Base-by-base conservation (phyloP, 2,329 filamentous ascomycete species). In the Clarireedia sp. region DNA sequence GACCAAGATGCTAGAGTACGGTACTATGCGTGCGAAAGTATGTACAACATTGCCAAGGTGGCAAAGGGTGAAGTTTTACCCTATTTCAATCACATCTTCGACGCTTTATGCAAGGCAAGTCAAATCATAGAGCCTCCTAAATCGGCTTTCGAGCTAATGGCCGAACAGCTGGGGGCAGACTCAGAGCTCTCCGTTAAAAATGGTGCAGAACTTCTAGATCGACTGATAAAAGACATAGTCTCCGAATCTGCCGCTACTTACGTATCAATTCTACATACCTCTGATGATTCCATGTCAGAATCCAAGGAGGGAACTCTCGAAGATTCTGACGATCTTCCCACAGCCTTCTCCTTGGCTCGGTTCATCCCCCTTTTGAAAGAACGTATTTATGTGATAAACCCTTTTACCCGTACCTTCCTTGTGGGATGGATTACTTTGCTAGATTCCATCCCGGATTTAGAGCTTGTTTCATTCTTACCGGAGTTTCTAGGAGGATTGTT, bases 21-120 rank as follows among this genome's bases (percentile, higher is more conserved):
- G 61, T 99, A 99, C 72, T 99, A 99, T 73, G 94, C 94, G 23
- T 99, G 94, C 73, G 94, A 99, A 75, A 95, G 91, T 71, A 99
- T 99, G 94, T 99, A 99, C 75, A 99, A 99, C 72, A 99, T 99
- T 68, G 91, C 94, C 68, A 99, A 99, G 74, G 94, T 99, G 48
- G 94, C 92, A 58, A 99, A 99, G 73, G 94, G 95, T 38, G 94
- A 99, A 72, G 94, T 99, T 19, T 73, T 99, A 62, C 82, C 95
- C 41, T 99, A 96, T 76, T 99, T 99, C 73, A 99, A 99, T 73
- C 88, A 95, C 66, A 94, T 99, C 60, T 99, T 99, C 68, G 94
- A 99, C 74, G 90, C 94, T 21, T 76, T 99, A 54, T 96, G 91
- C 75, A 97, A 96, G 81, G 90, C 95, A 74, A 60, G 73, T 52